Evolutionary conservation across 441 rosid species (phyloP), one percentile per base, ranked within the genome.

Genomic region (Daphne laureola): DNA sequence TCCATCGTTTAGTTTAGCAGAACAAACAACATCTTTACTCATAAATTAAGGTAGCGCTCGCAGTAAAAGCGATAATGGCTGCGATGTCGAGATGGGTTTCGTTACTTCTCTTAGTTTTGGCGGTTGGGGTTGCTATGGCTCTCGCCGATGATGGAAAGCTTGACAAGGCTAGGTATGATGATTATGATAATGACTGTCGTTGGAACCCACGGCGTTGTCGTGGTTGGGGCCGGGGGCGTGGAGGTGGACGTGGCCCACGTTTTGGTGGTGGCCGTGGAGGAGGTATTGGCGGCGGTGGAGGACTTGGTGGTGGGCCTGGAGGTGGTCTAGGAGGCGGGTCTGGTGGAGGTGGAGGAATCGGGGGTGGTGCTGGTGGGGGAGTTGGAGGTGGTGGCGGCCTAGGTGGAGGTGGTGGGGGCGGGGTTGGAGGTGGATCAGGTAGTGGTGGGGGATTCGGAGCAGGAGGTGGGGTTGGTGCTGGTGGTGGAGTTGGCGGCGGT

Each of bases 391-490:
- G 78, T 21, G 76, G 72, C 14, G 78, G 78, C 3, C 44, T 47
- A 4, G 82, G 76, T 0, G 71, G 67, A 8, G 78, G 82, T 0
- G 75, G 79, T 0, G 75, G 77, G 0, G 54, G 62, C 12, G 73
- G 66, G 17, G 52, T 52, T 44, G 81, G 81, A 0, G 81, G 78
- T 12, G 81, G 78, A 0, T 52, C 66, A 0, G 78, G 81, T 0
- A 69, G 71, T 3, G 81, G 76, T 8, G 74, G 78, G 14, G 78
- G 82, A 0, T 71, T 77, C 61, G 82, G 82, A 26, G 78, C 68
- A 0, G 76, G 78, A 12, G 78, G 78, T 4, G 81, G 81, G 0
- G 68, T 61, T 4, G 77, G 80, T 5, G 59, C 45, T 11, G 65
- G 67, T 15, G 72, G 71, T 0, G 78, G 69, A 12, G 59, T 57